Evolutionary conservation across 495 filamentous ascomycete genomes (phyloP).

Genomic region (Lophiostoma macrostomum): DNA sequence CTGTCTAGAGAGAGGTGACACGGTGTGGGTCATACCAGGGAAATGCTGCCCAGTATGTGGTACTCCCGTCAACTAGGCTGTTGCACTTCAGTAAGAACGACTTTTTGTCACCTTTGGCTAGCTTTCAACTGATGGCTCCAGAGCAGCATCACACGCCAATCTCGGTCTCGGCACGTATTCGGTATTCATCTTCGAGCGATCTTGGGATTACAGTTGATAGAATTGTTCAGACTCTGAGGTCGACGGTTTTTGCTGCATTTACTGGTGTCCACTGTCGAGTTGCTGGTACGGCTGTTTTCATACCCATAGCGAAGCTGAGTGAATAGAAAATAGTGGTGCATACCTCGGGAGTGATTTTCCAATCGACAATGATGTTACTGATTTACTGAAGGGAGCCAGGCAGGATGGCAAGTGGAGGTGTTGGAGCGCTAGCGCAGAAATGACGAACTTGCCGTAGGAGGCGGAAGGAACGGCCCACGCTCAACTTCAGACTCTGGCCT

Average conservation of each 20-base stretch:
- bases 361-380: no score
- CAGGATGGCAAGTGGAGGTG: no score
- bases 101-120: background rate
- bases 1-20: constrained; percentile 37
- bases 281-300: no score
- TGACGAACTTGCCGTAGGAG: no score
- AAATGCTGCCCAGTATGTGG: constrained; percentile 42
- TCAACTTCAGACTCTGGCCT: no score
- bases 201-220: background rate
- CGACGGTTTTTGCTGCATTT: background rate
- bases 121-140: background rate
- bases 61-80: constrained; percentile 35
- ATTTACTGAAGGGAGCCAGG: no score
- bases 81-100: background rate
- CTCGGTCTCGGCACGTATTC: background rate
- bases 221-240: background rate
- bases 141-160: background rate
- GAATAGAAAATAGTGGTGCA: no score
- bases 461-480: no score
- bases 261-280: background rate
- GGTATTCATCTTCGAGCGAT: background rate
- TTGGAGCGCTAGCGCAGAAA: no score
- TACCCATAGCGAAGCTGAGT: no score
- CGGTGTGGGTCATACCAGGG: constrained; percentile 43
- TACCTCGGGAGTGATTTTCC: no score